Base-by-base conservation (phyloP, 2,329 filamentous ascomycete genomes). In the Parascedosporium putredinis region DNA sequence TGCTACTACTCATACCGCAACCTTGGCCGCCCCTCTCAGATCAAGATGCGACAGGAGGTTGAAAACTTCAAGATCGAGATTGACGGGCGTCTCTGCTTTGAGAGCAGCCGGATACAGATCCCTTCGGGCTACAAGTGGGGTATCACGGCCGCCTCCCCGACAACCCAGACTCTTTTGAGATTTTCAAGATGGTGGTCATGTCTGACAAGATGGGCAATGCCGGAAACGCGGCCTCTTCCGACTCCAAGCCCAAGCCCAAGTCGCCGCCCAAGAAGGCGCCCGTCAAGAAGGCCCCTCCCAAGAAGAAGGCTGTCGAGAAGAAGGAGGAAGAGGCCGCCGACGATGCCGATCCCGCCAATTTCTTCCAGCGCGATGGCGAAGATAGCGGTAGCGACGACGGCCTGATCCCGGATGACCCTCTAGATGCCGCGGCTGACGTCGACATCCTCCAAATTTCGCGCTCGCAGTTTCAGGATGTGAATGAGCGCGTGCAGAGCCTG, bases 1-100 rank as follows among this genome's bases (percentile, higher is more conserved):
- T 98, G 93, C 73, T 79, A 84, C 60, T 93, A 93, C 64, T 67
- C 80, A 43, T 98, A 96, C 73, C 86, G 93, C 57, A 98, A 98
- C 67, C 76, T 94, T 20, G 93, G 93, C 16, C 79, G 86, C 4
- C 84, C 89, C 14, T 89, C 87, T 44, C 80, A 86, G 59, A 68
- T 98, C 60, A 86, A 85, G 64, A 64, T 98, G 60, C 70, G 69
- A 51, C 86, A 87, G 61, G 78, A 77, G 16, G 66, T 73, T 40
- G 72, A 73, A 40, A 72, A 71, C 49, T 85, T 98, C 62, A 78
- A 81, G 57, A 90, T 98, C 51, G 78, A 83, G 48, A 73, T 97
- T 27, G 93, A 97, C 62, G 84, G 84, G 52, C 73, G 76, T 49
- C 70, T 79, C 36, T 98, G 93, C 72, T 96, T 98, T 69, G 79